phyloP scores from a whole-genome alignment of 108 stramenopile species.

The Craspedostauros australis region DNA sequence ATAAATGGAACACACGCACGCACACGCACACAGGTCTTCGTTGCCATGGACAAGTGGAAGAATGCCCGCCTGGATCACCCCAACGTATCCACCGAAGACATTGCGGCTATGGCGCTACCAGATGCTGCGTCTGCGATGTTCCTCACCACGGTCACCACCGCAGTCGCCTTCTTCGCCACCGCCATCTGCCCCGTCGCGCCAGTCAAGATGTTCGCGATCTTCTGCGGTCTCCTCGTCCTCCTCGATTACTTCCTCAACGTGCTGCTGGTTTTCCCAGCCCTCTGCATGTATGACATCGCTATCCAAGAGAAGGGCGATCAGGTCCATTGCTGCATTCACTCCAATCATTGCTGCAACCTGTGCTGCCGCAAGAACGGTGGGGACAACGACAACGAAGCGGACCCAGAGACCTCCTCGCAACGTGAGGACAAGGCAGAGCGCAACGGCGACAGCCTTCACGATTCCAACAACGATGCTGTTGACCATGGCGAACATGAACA shows the following conservation, averaged over 20 bases:
- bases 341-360: too few species aligned
- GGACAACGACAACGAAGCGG: too few species aligned
- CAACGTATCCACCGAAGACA: constrained; percentile 21
- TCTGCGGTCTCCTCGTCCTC: constrained; percentile 46
- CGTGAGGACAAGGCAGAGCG: too few species aligned
- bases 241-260: constrained; percentile 17
- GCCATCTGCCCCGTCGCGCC: constrained; percentile 46
- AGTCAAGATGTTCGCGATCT: constrained; percentile 42
- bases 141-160: constrained; percentile 43
- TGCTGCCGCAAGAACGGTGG: too few species aligned
- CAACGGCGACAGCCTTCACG: too few species aligned
- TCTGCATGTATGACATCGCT: constrained; percentile 43
- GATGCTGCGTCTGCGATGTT: constrained; percentile 53
- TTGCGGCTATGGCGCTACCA: constrained; percentile 47
- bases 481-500: constrained; percentile 11
- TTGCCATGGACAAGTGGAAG: constrained; percentile 53
- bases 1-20: too few species aligned
- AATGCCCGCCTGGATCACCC: constrained; percentile 32
- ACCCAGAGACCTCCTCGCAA: too few species aligned
- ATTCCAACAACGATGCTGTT: background rate
- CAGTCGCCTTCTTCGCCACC: constrained; percentile 52
- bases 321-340: too few species aligned
- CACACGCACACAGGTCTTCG: too few species aligned
- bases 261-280: constrained; percentile 11
- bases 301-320: background rate